Evolutionary conservation across 2,329 filamentous ascomycete genomes (phyloP).

Genomic region (Knufia petricola): DNA sequence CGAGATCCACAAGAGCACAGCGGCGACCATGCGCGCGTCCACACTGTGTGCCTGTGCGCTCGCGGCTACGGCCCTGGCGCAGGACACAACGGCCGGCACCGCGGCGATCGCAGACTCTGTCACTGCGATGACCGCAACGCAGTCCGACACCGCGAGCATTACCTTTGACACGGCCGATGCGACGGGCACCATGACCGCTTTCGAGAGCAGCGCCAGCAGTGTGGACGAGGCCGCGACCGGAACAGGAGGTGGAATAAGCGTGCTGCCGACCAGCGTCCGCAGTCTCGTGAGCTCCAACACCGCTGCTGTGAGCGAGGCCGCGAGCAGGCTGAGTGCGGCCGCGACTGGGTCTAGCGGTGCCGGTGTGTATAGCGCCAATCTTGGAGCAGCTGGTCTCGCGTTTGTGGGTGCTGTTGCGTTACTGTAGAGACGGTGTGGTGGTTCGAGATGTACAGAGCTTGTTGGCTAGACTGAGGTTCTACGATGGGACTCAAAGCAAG

Average conservation of each 20-base stretch:
- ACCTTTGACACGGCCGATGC: slow-evolving; percentile 1
- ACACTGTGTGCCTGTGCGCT: neutral
- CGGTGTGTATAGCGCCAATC: neutral
- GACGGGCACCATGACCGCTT: slow-evolving; percentile 1
- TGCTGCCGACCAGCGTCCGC: neutral
- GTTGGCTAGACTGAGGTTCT: neutral
- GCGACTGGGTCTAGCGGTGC: neutral
- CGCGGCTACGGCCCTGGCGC: neutral
- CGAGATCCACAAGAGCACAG: no score
- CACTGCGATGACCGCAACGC: neutral
- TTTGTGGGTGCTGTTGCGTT: neutral
- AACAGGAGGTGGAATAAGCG: neutral
- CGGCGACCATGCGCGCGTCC: slow-evolving; percentile 3
- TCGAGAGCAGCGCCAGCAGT: neutral
- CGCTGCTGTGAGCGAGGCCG: neutral
- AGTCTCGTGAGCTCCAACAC: slow-evolving; percentile 1
- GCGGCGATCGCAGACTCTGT: neutral
- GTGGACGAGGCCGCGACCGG: neutral
- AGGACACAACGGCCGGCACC: neutral
- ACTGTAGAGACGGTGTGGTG: neutral
- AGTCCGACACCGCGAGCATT: slow-evolving; percentile 8
- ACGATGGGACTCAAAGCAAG: neutral
- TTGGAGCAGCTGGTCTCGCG: neutral
- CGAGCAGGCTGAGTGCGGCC: neutral
- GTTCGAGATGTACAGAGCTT: neutral